These are phyloP conservation scores for Limnanthes douglasii DNA, from an alignment of 345 rosid genomes.

Conservation along the genomic window DNA sequence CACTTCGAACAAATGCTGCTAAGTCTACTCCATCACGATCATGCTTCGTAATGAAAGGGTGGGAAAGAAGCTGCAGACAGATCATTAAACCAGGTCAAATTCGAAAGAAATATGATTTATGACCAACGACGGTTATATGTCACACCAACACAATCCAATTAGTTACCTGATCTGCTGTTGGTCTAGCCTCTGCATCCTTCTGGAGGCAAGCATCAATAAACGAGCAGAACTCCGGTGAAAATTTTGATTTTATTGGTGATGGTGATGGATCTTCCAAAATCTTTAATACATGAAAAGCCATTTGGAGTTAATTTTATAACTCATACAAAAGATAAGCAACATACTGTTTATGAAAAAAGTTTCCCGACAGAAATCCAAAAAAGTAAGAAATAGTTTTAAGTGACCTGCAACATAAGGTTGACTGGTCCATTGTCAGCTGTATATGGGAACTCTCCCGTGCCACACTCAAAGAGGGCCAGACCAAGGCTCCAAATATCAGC, in stretches of 20 bases:
- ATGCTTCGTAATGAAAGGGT: conserved; percentile 70
- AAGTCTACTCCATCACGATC: conserved; percentile 43
- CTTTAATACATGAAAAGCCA: conserved; percentile 18
- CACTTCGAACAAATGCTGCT: conserved; percentile 56
- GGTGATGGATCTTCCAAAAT: conserved; percentile 97
- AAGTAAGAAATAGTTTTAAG: neutral
- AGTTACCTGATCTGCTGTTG: conserved; percentile 86
- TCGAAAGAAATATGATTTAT: too few relatives aligned
- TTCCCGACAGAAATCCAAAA: too few relatives aligned
- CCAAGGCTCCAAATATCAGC: conserved; percentile 99
- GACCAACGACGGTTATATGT: too few relatives aligned
- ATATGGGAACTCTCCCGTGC: conserved; percentile 93
- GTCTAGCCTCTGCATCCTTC: conserved; percentile 72
- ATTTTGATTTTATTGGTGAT: conserved; percentile 43
- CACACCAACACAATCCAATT: conserved; percentile 5
- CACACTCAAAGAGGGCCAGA: conserved; percentile 87
- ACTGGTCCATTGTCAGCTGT: conserved; percentile 79
- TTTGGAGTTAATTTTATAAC: neutral
- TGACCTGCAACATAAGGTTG: conserved; percentile 94
- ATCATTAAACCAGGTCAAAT: conserved; percentile 7
- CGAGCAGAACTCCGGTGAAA: conserved; percentile 82
- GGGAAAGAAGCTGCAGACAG: conserved; percentile 64
- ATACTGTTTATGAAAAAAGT: too few relatives aligned
- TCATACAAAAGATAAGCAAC: conserved; percentile 3
- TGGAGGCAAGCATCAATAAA: conserved; percentile 78